Conservation (phyloP, 768 basidiomycete species). For the Tylopilus sp. region DNA sequence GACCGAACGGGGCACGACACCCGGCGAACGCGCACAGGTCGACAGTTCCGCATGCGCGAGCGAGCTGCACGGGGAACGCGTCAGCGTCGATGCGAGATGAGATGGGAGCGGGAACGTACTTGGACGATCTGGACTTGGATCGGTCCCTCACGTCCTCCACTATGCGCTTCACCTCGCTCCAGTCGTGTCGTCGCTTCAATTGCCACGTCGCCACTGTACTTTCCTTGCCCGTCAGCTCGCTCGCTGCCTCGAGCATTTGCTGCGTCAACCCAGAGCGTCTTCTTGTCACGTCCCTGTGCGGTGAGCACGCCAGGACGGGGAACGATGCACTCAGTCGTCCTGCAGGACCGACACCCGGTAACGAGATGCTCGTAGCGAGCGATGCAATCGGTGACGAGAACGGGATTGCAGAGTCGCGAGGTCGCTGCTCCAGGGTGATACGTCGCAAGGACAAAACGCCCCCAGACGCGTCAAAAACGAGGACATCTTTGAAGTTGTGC, state of each 20-base stretch:
- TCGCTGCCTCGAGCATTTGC: conserved; percentile 34
- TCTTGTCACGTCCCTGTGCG: no score
- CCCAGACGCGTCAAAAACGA: conserved; percentile 63
- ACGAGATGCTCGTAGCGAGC: conserved; percentile 4
- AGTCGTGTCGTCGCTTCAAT: conserved; percentile 48
- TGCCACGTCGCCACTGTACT: conserved; percentile 62
- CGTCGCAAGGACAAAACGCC: conserved; percentile 55
- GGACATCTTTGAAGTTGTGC: conserved; percentile 59
- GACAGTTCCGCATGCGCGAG: no score
- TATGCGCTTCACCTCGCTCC: conserved; percentile 48
- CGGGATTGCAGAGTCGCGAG: conserved; percentile 21
- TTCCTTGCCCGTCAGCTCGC: conserved; percentile 38
- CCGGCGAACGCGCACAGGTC: no score
- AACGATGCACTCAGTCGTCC: no score
- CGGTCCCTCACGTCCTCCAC: conserved; percentile 5
- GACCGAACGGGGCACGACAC: conserved; percentile 38
- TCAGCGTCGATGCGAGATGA: neutral
- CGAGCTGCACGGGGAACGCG: no score
- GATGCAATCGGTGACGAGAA: conserved; percentile 29
- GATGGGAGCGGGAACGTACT: conserved; percentile 7
- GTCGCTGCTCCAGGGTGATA: conserved; percentile 42
- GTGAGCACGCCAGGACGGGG: no score
- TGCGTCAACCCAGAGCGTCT: neutral
- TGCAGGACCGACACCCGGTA: no score
- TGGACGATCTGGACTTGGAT: conserved; percentile 7